These are phyloP conservation scores for Fragaria vesca DNA, from an alignment of 306 rosid genomes.

Conservation along the genomic window DNA sequence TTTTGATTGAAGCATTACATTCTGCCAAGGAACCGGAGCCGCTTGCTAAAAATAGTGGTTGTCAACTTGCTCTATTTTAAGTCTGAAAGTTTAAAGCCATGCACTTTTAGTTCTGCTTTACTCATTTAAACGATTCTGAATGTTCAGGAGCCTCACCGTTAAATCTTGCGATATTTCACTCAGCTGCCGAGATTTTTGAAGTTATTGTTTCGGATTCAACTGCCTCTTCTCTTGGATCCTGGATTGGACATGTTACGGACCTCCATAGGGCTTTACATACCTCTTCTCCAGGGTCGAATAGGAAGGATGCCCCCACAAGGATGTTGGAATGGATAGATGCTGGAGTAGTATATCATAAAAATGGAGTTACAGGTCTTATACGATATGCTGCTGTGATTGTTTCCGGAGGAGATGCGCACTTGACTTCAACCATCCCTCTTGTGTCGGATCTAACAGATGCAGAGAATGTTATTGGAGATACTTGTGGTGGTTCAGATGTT, in stretches of 20 bases:
- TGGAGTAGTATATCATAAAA: constrained; percentile 85
- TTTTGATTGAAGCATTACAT: constrained; percentile 77
- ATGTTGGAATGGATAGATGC: constrained; percentile 98
- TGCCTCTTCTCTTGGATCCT: constrained; percentile 75
- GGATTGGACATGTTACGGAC: constrained; percentile 91
- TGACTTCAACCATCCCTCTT: constrained; percentile 62
- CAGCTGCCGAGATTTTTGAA: constrained; percentile 98
- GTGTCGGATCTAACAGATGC: constrained; percentile 87
- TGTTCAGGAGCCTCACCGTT: constrained; percentile 77
- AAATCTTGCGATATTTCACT: constrained; percentile 86
- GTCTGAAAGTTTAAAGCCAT: constrained; percentile 10
- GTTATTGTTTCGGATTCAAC: constrained; percentile 88
- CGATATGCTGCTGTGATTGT: constrained; percentile 91
- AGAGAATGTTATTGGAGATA: constrained; percentile 80
- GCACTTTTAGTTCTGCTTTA: constrained; percentile 22
- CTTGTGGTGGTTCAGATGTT: constrained; percentile 68
- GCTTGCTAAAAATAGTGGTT: constrained; percentile 62
- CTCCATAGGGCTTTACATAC: constrained; percentile 84
- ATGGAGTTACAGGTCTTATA: constrained; percentile 84
- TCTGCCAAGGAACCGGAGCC: constrained; percentile 78
- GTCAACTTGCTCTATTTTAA: constrained; percentile 13
- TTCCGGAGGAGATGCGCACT: constrained; percentile 96
- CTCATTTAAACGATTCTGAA: constrained; percentile 18
- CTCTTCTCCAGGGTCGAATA: constrained; percentile 90
- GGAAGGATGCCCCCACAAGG: constrained; percentile 95